A percentile compares a stretch with the other conserved stretches of the same genome.
Conservation (phyloP, 2,329 filamentous ascomycete species). For the Phyllosticta ampelicida region DNA sequence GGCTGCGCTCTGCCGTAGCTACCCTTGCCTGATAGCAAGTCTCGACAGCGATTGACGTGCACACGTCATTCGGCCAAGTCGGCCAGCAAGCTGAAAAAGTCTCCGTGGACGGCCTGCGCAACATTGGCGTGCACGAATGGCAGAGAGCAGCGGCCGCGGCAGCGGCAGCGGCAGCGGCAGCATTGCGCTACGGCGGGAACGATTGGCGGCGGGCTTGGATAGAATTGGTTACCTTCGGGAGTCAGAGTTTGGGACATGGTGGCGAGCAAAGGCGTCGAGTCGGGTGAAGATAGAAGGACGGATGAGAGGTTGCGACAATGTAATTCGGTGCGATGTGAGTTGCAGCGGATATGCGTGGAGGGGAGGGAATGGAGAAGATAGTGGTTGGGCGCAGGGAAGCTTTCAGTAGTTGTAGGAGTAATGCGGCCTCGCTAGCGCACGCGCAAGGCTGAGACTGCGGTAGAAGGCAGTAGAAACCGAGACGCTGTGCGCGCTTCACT, state of each 20-base stretch:
- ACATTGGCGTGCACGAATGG: not conserved
- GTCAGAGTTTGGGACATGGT: conserved; percentile 17
- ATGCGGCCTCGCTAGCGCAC: conserved; percentile 10
- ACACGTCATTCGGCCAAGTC: not conserved
- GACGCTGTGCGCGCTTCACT: not conserved
- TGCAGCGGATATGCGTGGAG: not conserved
- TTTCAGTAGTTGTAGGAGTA: not conserved
- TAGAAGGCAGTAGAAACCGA: conserved; percentile 9
- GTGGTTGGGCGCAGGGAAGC: not conserved
- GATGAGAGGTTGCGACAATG: not conserved
- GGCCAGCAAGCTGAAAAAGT: not conserved
- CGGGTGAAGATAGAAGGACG: not conserved
- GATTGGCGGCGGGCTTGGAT: conserved; percentile 18
- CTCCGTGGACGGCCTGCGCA: not conserved
- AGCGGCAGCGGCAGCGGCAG: not conserved
- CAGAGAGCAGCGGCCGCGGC: not conserved
- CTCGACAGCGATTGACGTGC: not conserved
- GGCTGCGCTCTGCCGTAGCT: not conserved
- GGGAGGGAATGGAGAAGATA: not conserved
- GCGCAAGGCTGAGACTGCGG: conserved; percentile 23
- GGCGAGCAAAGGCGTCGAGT: conserved; percentile 13
- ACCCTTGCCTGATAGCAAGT: not conserved
- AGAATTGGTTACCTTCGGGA: conserved; percentile 28
- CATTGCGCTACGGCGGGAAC: conserved; percentile 1
- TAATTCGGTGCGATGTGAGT: conserved; percentile 1